Percentiles rank a stretch among this genome's conserved stretches.
phyloP scores from a whole-genome alignment of 2,329 filamentous ascomycete species.

The Fusarium brevicatenulatum region DNA sequence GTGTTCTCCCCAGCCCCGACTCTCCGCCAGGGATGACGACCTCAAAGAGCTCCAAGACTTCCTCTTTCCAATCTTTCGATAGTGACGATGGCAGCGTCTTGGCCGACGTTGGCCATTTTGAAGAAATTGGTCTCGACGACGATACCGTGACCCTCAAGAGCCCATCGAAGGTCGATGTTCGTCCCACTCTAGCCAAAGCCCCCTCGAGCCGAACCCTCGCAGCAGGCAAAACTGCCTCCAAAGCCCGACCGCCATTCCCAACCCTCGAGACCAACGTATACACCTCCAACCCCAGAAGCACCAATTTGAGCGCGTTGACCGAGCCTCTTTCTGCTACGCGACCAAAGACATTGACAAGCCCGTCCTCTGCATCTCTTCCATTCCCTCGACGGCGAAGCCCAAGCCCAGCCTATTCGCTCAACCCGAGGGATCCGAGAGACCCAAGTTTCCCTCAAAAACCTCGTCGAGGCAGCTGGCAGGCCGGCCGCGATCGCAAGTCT shows the following conservation, averaged over 20 bases:
- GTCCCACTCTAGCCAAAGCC: slow-evolving; percentile 46
- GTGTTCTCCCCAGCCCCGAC: slow-evolving; percentile 48
- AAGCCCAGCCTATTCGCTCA: slow-evolving; percentile 60
- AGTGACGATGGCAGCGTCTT: slow-evolving; percentile 77
- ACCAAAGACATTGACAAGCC: slow-evolving; percentile 41
- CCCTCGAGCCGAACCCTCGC: slow-evolving; percentile 46
- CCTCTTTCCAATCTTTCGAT: slow-evolving; percentile 83
- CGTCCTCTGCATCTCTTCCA: slow-evolving; percentile 53
- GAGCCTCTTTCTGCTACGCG: slow-evolving; percentile 48
- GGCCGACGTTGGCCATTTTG: slow-evolving; percentile 83
- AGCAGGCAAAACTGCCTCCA: slow-evolving; percentile 44
- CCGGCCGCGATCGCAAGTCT: slow-evolving; percentile 71
- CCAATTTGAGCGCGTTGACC: slow-evolving; percentile 54
- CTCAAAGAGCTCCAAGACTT: slow-evolving; percentile 92
- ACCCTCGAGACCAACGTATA: slow-evolving; percentile 59
- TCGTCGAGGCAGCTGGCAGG: slow-evolving; percentile 77
- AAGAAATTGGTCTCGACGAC: slow-evolving; percentile 90
- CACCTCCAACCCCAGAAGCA: slow-evolving; percentile 62
- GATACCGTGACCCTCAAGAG: slow-evolving; percentile 61
- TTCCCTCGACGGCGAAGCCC: slow-evolving; percentile 58
- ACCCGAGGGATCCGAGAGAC: slow-evolving; percentile 57
- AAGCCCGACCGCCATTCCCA: slow-evolving; percentile 56
- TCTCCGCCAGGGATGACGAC: slow-evolving; percentile 72
- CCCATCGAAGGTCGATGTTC: slow-evolving; percentile 56
- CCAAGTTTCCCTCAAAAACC: slow-evolving; percentile 53